phyloP scores from a whole-genome alignment of 805 yeast species.

The Pichia californica region DNA sequence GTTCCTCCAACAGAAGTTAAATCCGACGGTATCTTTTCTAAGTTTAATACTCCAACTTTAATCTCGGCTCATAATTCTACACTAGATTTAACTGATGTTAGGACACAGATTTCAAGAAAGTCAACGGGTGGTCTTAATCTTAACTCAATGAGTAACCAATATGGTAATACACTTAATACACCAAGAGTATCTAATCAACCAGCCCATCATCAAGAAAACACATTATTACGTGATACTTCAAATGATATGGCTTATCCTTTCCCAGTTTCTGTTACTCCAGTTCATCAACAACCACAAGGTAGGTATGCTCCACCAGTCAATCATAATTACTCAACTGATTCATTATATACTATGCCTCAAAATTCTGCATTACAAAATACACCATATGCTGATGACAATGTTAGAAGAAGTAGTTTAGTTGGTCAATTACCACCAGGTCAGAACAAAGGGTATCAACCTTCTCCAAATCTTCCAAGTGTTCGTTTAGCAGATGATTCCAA shows the following conservation, averaged over 20 bases:
- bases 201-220: not conserved
- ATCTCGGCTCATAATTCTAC: no score
- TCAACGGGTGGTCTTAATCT: not conserved
- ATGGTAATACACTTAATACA: not conserved
- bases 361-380: no score
- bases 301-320: not conserved
- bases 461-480: no score
- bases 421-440: no score
- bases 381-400: no score
- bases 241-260: not conserved
- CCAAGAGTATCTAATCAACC: slow-evolving; percentile 4
- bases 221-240: not conserved
- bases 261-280: not conserved
- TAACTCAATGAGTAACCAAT: not conserved
- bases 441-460: no score
- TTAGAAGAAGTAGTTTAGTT: no score
- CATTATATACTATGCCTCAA: not conserved
- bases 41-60: no score
- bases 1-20: slow-evolving; percentile 44
- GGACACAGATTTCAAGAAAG: not conserved
- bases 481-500: no score
- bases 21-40: no score
- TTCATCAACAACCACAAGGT: not conserved
- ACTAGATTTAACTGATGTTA: slow-evolving; percentile 24
- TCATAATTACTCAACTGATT: not conserved